A percentile compares a stretch with the other conserved stretches of the same genome.
Conservation (phyloP, 441 rosid genomes). For the Theobroma grandiflorum region DNA sequence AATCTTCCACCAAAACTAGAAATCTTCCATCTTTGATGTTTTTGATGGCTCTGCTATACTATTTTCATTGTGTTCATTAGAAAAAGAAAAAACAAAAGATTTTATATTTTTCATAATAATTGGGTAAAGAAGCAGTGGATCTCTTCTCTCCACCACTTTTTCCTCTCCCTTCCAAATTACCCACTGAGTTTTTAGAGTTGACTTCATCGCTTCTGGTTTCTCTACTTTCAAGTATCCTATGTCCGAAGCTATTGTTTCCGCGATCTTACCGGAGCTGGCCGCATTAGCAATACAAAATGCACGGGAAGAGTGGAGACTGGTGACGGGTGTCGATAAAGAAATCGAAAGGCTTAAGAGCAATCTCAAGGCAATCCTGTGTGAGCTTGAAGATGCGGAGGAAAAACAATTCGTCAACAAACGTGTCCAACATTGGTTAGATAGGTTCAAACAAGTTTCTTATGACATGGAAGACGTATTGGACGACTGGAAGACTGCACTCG, state of each 20-base stretch:
- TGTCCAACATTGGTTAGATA: background rate
- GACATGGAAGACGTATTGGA: constrained; percentile 9
- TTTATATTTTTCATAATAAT: too few species aligned
- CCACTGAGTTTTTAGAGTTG: too few species aligned
- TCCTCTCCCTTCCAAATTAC: too few species aligned
- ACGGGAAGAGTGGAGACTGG: background rate
- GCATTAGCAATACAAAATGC: background rate
- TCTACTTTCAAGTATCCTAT: background rate
- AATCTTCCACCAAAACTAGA: too few species aligned
- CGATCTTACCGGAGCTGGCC: background rate
- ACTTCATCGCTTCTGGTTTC: too few species aligned
- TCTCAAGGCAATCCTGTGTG: background rate
- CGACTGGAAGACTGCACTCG: background rate
- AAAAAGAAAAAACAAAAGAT: too few species aligned
- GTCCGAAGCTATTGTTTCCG: background rate
- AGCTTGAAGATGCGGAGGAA: background rate
- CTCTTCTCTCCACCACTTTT: too few species aligned
- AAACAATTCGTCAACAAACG: background rate
- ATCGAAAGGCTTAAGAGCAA: background rate
- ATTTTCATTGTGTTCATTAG: too few species aligned
- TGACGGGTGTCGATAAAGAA: background rate
- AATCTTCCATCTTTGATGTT: too few species aligned
- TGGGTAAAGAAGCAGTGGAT: too few species aligned
- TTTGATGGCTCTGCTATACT: too few species aligned
- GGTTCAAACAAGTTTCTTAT: background rate